Base-by-base conservation (phyloP, 2,329 filamentous ascomycete species). In the Fusarium verticillioides region DNA sequence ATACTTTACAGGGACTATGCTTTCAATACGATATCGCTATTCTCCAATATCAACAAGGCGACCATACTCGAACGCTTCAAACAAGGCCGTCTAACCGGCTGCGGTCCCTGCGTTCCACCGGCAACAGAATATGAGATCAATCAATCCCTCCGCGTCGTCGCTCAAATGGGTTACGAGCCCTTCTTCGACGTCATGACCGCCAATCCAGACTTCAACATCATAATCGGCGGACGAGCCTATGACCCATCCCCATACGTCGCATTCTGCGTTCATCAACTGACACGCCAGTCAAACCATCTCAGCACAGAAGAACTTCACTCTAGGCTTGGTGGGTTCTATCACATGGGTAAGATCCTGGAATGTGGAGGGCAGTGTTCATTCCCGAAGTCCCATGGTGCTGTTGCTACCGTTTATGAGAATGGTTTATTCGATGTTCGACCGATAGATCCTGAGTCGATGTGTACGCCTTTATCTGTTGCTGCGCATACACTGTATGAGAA, bases 401-500 rank as follows among this genome's bases (percentile, higher is more conserved):
- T 84, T 1, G 83, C 85, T 0, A 85, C 82, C 0, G 70, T 87
- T 1, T 84, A 83, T 4, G 39, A 60, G 1, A 76, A 83, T 21
- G 84, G 85, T 0, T 18, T 73, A 0, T 89, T 89, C 60, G 86
- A 88, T 47, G 79, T 89, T 7, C 73, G 76, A 5, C 86, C 87
- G 0, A 73, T 84, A 0, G 78, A 81, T 9, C 80, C 83, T 0
- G 69, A 70, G 0, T 80, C 83, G 0, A 78, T 78, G 4, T 89
- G 87, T 66, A 88, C 85, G 0, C 82, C 85, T 0, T 61, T 85
- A 0, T 85, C 84, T 0, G 87, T 89, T 1, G 87, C 87, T 2
- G 85, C 87, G 0, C 87, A 89, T 68, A 85, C 86, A 0, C 75
- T 89, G 15, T 89, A 89, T 58, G 87, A 89, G 78, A 89, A 89